Base-by-base conservation (phyloP, 805 yeast genomes). In the Candida alai region DNA sequence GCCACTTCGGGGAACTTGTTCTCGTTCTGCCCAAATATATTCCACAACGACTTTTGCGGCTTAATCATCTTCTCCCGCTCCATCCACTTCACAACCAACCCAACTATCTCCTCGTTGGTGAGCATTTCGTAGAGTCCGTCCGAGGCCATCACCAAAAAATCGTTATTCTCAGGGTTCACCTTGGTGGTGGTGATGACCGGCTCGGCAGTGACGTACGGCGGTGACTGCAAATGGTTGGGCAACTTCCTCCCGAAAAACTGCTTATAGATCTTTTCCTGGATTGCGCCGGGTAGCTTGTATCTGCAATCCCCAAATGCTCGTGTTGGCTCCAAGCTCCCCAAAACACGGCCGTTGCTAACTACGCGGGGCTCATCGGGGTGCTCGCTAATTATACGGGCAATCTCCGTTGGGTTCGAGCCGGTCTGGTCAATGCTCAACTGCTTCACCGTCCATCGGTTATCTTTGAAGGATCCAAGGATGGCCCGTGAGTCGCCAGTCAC, bases 291-390 rank as follows among this genome's bases (percentile, higher is more conserved):
- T 69, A 95, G 73, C 54, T 93, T 93, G 55, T 87, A 93, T 41
- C 96, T 74, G 39, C 96, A 95, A 58, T 93, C 98, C 30, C 98
- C 98, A 67, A 93, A 93, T 1, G 97, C 95, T 50, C 98, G 72
- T 0, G 96, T 78, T 10, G 98, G 98, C 59, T 93, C 97, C 42
- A 93, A 71, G 8, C 93, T 78, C 0, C 98, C 98, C 45, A 93
- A 70, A 8, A 93, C 84, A 50, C 98, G 76, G 4, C 97, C 98
- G 42, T 85, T 77, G 44, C 84, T 71, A 22, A 90, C 74, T 28
- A 81, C 95, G 32, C 80, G 78, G 21, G 86, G 83, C 59, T 90
- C 97, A 40, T 80, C 80, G 1, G 98, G 98, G 60, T 93, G 98
- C 59, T 89, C 97, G 20, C 76, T 65, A 32, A 80, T 73, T 37